Evolutionary conservation across 768 basidiomycete genomes (phyloP).

Genomic region (Podaxis rugospora): DNA sequence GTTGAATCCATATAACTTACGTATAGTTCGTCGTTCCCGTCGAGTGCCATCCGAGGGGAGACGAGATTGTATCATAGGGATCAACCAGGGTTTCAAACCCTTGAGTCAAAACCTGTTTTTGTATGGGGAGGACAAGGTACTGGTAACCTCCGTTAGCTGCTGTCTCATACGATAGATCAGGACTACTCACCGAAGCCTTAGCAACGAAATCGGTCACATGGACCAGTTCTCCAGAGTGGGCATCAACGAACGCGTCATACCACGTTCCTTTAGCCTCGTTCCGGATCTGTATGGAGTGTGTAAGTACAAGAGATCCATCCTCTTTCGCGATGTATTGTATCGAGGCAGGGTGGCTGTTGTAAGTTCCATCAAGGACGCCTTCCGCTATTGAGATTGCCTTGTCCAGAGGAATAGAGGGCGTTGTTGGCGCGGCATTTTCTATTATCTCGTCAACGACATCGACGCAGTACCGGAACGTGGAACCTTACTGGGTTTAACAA

Average conservation of each 20-base stretch:
- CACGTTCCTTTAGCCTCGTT: conserved; percentile 34
- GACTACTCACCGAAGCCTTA: conserved; percentile 26
- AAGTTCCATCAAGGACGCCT: conserved; percentile 26
- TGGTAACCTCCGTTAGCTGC: conserved; percentile 6
- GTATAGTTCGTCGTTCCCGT: conserved; percentile 19
- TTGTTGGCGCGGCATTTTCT: conserved; percentile 20
- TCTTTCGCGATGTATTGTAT: conserved; percentile 37
- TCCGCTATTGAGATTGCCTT: conserved; percentile 19
- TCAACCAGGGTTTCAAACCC: conserved; percentile 40
- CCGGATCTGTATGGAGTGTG: conserved; percentile 32
- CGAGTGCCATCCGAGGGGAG: conserved; percentile 42
- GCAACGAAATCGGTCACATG: conserved; percentile 45
- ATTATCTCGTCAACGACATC: conserved; percentile 19
- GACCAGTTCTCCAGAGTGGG: conserved; percentile 39
- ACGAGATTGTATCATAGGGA: conserved; percentile 44
- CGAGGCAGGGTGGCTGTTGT: conserved; percentile 30
- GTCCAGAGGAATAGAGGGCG: conserved; percentile 28
- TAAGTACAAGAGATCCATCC: conserved; percentile 34
- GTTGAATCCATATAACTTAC: not conserved
- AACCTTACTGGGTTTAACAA: conserved; percentile 34
- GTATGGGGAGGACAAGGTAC: conserved; percentile 40
- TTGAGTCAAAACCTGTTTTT: conserved; percentile 39
- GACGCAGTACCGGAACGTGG: too few species aligned
- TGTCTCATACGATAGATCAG: not conserved
- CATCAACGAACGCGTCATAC: conserved; percentile 57